Base-by-base conservation (phyloP, 148 eudicot species). In the Vaccinium macrocarpon region DNA sequence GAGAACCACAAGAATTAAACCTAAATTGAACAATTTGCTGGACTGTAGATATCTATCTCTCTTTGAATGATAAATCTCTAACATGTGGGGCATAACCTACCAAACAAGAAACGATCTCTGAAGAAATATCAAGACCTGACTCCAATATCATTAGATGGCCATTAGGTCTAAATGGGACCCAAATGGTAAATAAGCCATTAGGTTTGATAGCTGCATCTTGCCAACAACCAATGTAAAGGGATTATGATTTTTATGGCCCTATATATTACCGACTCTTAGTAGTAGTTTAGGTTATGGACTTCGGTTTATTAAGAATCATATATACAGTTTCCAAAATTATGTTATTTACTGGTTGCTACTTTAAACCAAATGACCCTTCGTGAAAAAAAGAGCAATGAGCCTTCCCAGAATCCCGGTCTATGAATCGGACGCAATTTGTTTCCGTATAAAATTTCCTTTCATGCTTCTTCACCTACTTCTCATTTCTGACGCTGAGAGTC, bases 1-100 rank as follows among this genome's bases (percentile, higher is more conserved):
- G 59, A 66, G 76, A 64, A 25, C 76, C 83, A 66, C 76, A 66
- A 5, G 25, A 81, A 64, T 52, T 8, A 66, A 49, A 62, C 56
- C 72, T 59, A 57, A 57, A 59, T 59, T 42, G 27, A 59, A 19
- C 15, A 35, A 80, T 19, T 80, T 51, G 50, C 52, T 59, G 71
- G 71, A 38, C 29, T 0, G 46, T 42, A 42, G 46, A 10, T 42
- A 38, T 59, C 29, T 51, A 1, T 55, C 82, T 56, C n/a, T 35
- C 82, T 50, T 4, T 62, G 70, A 62, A 29, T 79, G 68, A 42
- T 29, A 79, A 27, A 79, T 13, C 55, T 81, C 73, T 27, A 62
- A 80, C 82, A 81, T 29, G 83, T 62, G 29, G 82, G 11, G 11
- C 51, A 50, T 8, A 50, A 4, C 19, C 82, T 56, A 56, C 68